phyloP scores from a whole-genome alignment of 805 yeast species.

The Wickerhamiella occidentalis region DNA sequence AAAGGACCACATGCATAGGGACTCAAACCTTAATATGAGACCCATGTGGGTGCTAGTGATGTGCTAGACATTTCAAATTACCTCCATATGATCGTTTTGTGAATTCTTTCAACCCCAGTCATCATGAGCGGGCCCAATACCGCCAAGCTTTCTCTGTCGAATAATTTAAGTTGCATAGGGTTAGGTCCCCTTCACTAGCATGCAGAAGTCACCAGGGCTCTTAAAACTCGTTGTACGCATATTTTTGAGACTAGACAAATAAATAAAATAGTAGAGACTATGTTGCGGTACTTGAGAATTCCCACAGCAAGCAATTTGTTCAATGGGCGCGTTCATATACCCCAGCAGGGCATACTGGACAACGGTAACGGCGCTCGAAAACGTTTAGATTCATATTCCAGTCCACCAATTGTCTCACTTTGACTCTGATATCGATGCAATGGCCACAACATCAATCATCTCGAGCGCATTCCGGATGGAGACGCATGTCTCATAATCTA shows the following conservation, averaged over 20 bases:
- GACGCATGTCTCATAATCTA: not conserved
- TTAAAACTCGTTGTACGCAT: constrained; percentile 1
- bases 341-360: not conserved
- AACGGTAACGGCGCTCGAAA: not conserved
- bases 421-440: not conserved
- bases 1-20: constrained; percentile 7
- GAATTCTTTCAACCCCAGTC: not conserved
- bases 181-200: not conserved
- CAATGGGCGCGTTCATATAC: not conserved
- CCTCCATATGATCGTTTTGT: not conserved
- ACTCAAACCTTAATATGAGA: constrained; percentile 4
- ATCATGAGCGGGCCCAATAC: not conserved
- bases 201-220: not conserved
- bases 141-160: not conserved
- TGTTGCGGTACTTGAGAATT: not conserved
- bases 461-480: not conserved
- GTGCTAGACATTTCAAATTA: not conserved
- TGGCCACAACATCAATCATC: not conserved
- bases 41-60: not conserved
- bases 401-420: not conserved
- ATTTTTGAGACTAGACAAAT: not conserved
- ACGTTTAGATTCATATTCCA: not conserved
- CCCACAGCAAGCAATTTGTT: not conserved
- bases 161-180: constrained; percentile 9
- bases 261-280: not conserved